Evolutionary conservation across 768 basidiomycete genomes (phyloP).

Genomic region (Xerocomellus intermedius): DNA sequence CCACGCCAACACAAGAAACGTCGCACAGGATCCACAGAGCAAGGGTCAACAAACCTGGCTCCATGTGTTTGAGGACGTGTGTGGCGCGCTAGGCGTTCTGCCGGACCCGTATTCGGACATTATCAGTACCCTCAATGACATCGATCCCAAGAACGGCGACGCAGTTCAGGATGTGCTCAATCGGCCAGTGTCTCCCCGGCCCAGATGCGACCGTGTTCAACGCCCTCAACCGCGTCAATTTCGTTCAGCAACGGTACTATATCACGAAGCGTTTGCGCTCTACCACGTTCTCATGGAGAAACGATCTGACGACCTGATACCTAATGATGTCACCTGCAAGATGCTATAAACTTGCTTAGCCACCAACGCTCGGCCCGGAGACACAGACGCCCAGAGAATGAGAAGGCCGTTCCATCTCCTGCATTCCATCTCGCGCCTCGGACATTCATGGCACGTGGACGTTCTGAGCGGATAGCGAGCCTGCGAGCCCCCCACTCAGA

Average conservation of each 20-base stretch:
- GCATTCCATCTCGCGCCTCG: too few species aligned
- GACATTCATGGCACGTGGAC: too few species aligned
- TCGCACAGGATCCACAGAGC: constrained; percentile 20
- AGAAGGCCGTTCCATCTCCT: constrained; percentile 38
- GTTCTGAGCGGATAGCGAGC: too few species aligned
- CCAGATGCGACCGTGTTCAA: constrained; percentile 48
- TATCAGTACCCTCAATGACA: constrained; percentile 37
- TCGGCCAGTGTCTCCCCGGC: constrained; percentile 35
- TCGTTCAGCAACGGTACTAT: constrained; percentile 30
- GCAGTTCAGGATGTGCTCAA: constrained; percentile 38
- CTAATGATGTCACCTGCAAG: constrained; percentile 48
- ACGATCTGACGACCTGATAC: constrained; percentile 28
- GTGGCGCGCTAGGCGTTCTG: constrained; percentile 13
- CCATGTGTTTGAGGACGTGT: constrained; percentile 24
- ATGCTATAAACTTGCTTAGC: constrained; percentile 28
- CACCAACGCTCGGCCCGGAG: constrained; percentile 24
- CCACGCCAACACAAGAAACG: background rate
- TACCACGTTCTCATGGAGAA: constrained; percentile 41
- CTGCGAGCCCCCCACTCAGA: too few species aligned
- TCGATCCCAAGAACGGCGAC: constrained; percentile 27
- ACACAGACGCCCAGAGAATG: constrained; percentile 17
- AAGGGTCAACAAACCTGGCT: constrained; percentile 29
- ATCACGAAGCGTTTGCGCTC: constrained; percentile 40
- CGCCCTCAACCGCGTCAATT: constrained; percentile 42
- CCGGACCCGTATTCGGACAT: constrained; percentile 39